Evolutionary conservation across 2,329 filamentous ascomycete genomes (phyloP).

Genomic region (Trichoderma hamatum): DNA sequence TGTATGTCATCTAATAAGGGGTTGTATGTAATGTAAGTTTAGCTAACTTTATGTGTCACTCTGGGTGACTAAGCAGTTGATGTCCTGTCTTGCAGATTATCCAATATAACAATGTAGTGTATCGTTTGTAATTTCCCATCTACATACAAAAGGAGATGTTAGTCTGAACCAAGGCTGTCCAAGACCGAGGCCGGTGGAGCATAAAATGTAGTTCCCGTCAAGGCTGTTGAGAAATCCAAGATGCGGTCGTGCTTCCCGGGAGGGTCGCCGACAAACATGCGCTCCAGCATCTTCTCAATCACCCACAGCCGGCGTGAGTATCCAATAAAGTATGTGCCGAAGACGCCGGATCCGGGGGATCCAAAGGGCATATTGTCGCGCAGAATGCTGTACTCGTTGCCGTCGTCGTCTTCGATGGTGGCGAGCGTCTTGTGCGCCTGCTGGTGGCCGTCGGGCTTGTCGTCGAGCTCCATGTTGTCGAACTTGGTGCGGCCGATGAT

Average conservation of each 20-base stretch:
- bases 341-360: conserved; percentile 52
- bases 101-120: too few relatives aligned
- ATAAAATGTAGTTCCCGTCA: conserved; percentile 59
- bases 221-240: conserved; percentile 56
- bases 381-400: conserved; percentile 56
- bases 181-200: conserved; percentile 41
- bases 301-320: conserved; percentile 59
- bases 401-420: conserved; percentile 55
- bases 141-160: not conserved
- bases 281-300: conserved; percentile 59
- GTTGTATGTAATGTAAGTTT: not conserved
- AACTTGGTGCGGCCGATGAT: conserved; percentile 61
- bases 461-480: conserved; percentile 60
- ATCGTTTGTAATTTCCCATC: too few relatives aligned
- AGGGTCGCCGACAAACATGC: conserved; percentile 60
- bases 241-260: conserved; percentile 58
- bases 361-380: conserved; percentile 66
- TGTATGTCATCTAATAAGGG: not conserved
- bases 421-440: conserved; percentile 58
- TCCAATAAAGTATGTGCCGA: conserved; percentile 62
- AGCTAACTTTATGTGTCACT: too few relatives aligned
- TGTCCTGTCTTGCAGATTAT: too few relatives aligned
- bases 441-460: conserved; percentile 55
- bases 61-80: too few relatives aligned
- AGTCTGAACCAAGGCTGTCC: conserved; percentile 18